Evolutionary conservation across 768 basidiomycete species (phyloP).

Genomic region (Coprinopsis cinerea): DNA sequence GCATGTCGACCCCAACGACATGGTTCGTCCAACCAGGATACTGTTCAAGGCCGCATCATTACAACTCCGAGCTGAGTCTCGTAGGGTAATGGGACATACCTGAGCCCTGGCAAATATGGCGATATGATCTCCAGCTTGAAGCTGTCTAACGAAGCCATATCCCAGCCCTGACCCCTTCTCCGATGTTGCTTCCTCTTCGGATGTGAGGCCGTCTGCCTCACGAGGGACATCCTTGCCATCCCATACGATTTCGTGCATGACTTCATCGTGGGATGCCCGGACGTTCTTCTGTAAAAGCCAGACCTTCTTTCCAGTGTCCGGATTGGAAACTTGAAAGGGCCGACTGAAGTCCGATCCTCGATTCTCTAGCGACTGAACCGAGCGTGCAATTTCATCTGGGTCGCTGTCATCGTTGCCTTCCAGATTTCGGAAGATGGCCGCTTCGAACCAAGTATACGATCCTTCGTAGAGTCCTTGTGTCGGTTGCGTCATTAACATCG

Average conservation of each 20-base stretch:
- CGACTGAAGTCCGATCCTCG: neutral
- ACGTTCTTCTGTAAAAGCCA: constrained; percentile 27
- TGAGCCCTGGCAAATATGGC: constrained; percentile 23
- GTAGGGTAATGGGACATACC: constrained; percentile 18
- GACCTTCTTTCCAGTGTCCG: constrained; percentile 7
- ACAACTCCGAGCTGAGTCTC: neutral
- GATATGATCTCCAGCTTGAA: constrained; percentile 15
- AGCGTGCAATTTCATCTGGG: neutral
- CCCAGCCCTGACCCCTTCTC: constrained; percentile 13
- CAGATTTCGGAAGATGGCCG: constrained; percentile 20
- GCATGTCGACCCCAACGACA: constrained; percentile 18
- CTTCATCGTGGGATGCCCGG: constrained; percentile 16
- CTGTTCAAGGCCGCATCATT: constrained; percentile 10
- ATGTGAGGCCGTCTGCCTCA: constrained; percentile 7
- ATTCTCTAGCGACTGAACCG: neutral
- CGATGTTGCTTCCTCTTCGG: no score
- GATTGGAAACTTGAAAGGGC: constrained; percentile 11
- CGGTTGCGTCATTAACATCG: neutral
- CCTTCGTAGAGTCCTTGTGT: constrained; percentile 22
- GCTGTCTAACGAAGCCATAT: constrained; percentile 14
- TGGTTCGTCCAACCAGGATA: constrained; percentile 25
- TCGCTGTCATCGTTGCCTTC: neutral
- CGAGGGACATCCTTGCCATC: constrained; percentile 8
- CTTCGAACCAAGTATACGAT: constrained; percentile 30
- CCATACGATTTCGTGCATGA: constrained; percentile 21